Evolutionary conservation across 2,329 filamentous ascomycete species (phyloP).

Genomic region (Exutisphaerella laricina): DNA sequence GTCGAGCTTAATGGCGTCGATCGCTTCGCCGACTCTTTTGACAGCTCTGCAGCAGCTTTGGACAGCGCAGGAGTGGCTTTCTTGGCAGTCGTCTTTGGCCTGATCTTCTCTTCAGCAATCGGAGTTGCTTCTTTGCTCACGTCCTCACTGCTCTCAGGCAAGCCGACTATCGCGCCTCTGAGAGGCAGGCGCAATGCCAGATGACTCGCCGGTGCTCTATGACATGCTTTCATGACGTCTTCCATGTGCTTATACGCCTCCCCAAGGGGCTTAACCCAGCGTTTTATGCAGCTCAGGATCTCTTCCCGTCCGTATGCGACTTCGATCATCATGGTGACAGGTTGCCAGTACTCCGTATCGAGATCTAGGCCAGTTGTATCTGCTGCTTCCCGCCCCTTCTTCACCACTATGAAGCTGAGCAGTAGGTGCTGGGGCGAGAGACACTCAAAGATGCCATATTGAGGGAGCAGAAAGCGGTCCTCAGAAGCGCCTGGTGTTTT

Average conservation of each 20-base stretch:
- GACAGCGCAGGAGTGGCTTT: conserved; percentile 14
- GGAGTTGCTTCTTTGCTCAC: conserved; percentile 26
- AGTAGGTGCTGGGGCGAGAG: conserved; percentile 51
- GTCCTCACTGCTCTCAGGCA: conserved; percentile 16
- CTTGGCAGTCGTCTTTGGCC: conserved; percentile 15
- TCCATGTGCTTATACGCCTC: conserved; percentile 53
- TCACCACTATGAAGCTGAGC: conserved; percentile 71
- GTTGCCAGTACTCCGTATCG: conserved; percentile 67
- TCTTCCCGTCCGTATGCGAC: conserved; percentile 49
- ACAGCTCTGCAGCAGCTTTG: conserved; percentile 12
- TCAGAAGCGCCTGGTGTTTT: conserved; percentile 51
- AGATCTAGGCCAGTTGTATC: conserved; percentile 32
- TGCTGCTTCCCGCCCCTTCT: conserved; percentile 58
- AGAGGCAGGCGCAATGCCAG: conserved; percentile 52
- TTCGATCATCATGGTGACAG: conserved; percentile 56
- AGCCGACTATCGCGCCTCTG: conserved; percentile 21
- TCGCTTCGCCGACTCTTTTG: too few species aligned
- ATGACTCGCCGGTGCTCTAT: conserved; percentile 50
- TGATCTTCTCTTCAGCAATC: conserved; percentile 15
- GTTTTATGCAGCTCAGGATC: conserved; percentile 50
- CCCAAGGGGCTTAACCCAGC: conserved; percentile 50
- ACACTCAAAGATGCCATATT: conserved; percentile 69
- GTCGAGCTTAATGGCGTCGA: background rate
- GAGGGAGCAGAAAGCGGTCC: conserved; percentile 73
- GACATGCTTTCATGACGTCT: conserved; percentile 52